Base-by-base conservation (phyloP, 75 land plant species). In the Isoetes taiwanensis region DNA sequence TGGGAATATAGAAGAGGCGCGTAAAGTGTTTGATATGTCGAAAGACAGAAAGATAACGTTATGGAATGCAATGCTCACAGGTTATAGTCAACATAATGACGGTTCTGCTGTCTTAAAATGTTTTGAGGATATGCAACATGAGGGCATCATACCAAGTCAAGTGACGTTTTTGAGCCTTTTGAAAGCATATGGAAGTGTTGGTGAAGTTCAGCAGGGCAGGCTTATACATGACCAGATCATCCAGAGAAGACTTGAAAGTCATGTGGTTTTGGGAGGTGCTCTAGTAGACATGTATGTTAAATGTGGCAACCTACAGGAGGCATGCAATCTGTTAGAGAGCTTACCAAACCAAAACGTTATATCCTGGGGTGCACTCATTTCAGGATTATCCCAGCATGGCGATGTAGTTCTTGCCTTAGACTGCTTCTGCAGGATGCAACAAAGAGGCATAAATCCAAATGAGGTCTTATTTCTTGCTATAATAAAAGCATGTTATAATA, bases 51-150 rank as follows among this genome's bases (percentile, higher is more conserved):
- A n/a, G n/a, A n/a, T n/a, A n/a, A n/a, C n/a, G n/a, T n/a, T n/a
- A 74, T 41, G 41, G 1, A 43, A 65, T 35, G 75, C 85, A 12
- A 32, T 57, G 37, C 41, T 34, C 30, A 34, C n/a, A n/a, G n/a
- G n/a, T n/a, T n/a, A n/a, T n/a, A n/a, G n/a, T n/a, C n/a, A n/a
- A n/a, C n/a, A n/a, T n/a, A n/a, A n/a, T n/a, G n/a, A n/a, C n/a
- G n/a, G n/a, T n/a, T n/a, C n/a, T n/a, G n/a, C n/a, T n/a, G n/a
- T n/a, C n/a, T n/a, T n/a, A n/a, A n/a, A n/a, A n/a, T n/a, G n/a
- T n/a, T n/a, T n/a, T n/a, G n/a, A n/a, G n/a, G n/a, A n/a, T n/a
- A n/a, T n/a, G n/a, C n/a, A n/a, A n/a, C n/a, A n/a, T n/a, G n/a
- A n/a, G n/a, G n/a, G n/a, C n/a, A n/a, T n/a, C n/a, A n/a, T n/a